Evolutionary conservation across 139 green algal species (phyloP), one percentile per base, ranked within the genome.

Genomic region (Edaphochlamys debaryana): DNA sequence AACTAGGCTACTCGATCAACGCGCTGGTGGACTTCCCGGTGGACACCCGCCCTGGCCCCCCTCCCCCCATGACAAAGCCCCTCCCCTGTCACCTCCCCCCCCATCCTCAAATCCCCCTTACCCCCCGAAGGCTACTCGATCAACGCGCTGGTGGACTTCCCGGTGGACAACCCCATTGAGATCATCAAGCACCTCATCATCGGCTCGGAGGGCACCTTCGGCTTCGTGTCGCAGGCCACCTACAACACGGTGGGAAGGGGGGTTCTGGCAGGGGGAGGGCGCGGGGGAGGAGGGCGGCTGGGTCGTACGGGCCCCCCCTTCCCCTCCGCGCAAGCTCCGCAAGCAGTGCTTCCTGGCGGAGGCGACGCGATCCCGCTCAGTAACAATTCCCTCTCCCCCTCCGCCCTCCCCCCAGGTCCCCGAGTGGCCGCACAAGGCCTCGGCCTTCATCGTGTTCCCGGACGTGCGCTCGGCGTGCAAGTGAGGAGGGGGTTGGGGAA

Each of bases 111-210:
- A n/a, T n/a, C n/a, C n/a, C n/a, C n/a, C n/a, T n/a, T n/a, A n/a
- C n/a, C n/a, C n/a, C n/a, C n/a, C 52, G 11, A 84, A 92, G 92
- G 92, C 68, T 97, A 97, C 90, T 93, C 84, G 30, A 86, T 98
- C 52, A 98, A 98, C 69, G 97, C 97, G n/a, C 93, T 99, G 74
- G 96, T 99, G 38, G 96, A 99, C 92, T 98, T 97, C 92, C 93
- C 93, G 8, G 30, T 92, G 25, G 89, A 95, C 63, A 93, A 98
- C 86, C 96, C 96, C 34, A 95, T 99, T 64, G 96, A 98, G 93
- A 97, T 99, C 85, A 96, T 99, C 90, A 98, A 98, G 88, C 90
- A 94, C 41, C 92, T 99, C 22, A 96, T 98, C 87, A 98, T 99
- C 69, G 96, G 96, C 66, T 94, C 82, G 58, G 96, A 99, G 92